Evolutionary conservation across 2,329 filamentous ascomycete species (phyloP).

Genomic region (Diaporthe citriasiana): DNA sequence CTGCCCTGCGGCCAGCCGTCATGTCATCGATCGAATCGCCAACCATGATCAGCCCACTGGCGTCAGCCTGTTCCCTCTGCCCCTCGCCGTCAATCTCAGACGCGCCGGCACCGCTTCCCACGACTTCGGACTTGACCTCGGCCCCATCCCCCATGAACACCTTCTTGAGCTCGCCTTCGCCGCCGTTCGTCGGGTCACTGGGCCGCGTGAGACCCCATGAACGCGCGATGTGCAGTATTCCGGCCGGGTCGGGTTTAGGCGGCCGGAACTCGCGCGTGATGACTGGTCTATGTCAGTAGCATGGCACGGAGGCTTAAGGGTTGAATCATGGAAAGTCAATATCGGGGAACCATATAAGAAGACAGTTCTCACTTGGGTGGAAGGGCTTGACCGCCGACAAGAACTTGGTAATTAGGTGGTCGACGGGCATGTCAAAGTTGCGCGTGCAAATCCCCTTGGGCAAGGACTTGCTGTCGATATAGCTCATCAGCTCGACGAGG

Average conservation of each 20-base stretch:
- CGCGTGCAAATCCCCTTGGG: conserved; percentile 91
- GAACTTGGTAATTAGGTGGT: conserved; percentile 82
- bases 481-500: conserved; percentile 82
- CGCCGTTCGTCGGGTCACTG: background rate
- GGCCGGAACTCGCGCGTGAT: conserved; percentile 86
- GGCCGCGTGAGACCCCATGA: conserved; percentile 74
- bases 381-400: conserved; percentile 75
- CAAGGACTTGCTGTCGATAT: conserved; percentile 77
- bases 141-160: conserved; percentile 19
- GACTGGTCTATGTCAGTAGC: conserved; percentile 53
- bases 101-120: conserved; percentile 42
- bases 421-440: conserved; percentile 88
- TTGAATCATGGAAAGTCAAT: background rate
- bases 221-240: conserved; percentile 87
- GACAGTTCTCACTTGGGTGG: conserved; percentile 64
- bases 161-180: conserved; percentile 19
- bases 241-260: conserved; percentile 90
- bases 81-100: conserved; percentile 42
- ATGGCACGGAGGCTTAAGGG: background rate
- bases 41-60: conserved; percentile 71
- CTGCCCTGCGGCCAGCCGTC: conserved; percentile 85
- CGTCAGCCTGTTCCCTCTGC: conserved; percentile 54
- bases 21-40: conserved; percentile 94
- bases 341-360: background rate
- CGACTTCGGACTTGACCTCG: conserved; percentile 44